Base-by-base conservation (phyloP, 78 protist species). In the Tieghemostelium lacteum region DNA sequence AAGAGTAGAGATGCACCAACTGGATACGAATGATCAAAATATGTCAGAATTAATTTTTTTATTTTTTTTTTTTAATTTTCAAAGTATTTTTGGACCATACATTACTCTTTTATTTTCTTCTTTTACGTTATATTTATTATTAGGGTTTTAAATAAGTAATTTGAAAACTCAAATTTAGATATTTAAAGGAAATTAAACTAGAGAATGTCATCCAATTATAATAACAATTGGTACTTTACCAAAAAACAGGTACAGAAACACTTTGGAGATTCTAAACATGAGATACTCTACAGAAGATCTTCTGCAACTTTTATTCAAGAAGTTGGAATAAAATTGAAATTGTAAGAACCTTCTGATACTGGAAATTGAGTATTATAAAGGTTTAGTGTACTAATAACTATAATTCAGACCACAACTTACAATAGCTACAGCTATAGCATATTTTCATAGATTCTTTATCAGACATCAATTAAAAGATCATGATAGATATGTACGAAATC, bases 401-500 rank as follows among this genome's bases (percentile, higher is more conserved):
- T 69, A 17, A 29, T 62, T 3, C 39, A 92, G 96, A 29, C 95
- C 95, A 63, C 97, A 95, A 63, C 55, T 95, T 33, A 87, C 88
- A 52, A 94, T 96, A 3, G 95, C 97, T 39, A 96, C 97, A 2
- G 96, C 95, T 17, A 76, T 75, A 17, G 94, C 95, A 22, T 96
- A 75, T 66, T 94, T 88, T 57, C 98, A 96, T 58, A 86, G 97
- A 45, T 95, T 96, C 52, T 96, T 71, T 58, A 77, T 88, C 22
- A 66, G 92, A 61, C 85, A 93, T 65, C 87, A 83, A 33, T 14
- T 93, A 26, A 64, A 61, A 60, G 92, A 74, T 55, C 69, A 86
- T 66, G 92, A 86, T 66, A 54, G 89, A 83, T 83, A 42, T 58
- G 89, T 83, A 83, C 8, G 77, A n/a, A n/a, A n/a, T n/a, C n/a